These are phyloP conservation scores for Amesomyces nigricolor DNA, from an alignment of 2,329 filamentous ascomycete genomes.

Conservation along the genomic window DNA sequence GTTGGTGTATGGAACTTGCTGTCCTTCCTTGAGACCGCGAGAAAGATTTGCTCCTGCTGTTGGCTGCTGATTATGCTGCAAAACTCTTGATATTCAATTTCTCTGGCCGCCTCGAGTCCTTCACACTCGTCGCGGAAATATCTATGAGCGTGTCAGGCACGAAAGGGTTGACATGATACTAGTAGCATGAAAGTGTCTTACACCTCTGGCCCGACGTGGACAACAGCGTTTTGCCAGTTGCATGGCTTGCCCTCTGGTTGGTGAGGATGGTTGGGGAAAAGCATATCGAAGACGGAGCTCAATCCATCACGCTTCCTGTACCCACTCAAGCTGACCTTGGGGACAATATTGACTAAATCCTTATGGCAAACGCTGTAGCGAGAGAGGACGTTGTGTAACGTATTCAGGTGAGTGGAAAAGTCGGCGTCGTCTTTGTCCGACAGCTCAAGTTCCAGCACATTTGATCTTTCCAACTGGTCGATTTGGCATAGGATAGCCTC, in stretches of 20 bases:
- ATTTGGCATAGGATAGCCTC: not conserved
- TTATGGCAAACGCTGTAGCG: not conserved
- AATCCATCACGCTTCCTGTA: slow-evolving; percentile 1
- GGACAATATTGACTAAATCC: not conserved
- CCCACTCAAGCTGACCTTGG: slow-evolving; percentile 7
- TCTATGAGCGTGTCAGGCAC: no score
- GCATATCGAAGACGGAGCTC: slow-evolving; percentile 2
- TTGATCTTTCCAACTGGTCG: not conserved
- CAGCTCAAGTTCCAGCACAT: not conserved
- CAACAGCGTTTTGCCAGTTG: slow-evolving; percentile 6
- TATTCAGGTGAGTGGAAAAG: not conserved
- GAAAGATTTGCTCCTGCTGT: slow-evolving; percentile 1
- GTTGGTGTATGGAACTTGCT: not conserved
- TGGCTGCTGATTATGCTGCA: slow-evolving; percentile 3
- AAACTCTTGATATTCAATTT: slow-evolving; percentile 10
- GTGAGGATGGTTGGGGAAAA: slow-evolving; percentile 10
- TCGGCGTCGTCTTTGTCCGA: not conserved
- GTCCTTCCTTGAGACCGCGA: slow-evolving; percentile 4
- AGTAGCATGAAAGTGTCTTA: not conserved
- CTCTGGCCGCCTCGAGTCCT: not conserved
- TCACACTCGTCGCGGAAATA: no score
- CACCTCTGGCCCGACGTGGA: slow-evolving; percentile 3
- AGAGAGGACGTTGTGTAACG: not conserved
- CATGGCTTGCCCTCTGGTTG: not conserved
- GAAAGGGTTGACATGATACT: no score